Percentiles rank a stretch among this genome's conserved stretches.
Evolutionary conservation across 768 basidiomycete species (phyloP).

Genomic region (Termitomyces sp.): DNA sequence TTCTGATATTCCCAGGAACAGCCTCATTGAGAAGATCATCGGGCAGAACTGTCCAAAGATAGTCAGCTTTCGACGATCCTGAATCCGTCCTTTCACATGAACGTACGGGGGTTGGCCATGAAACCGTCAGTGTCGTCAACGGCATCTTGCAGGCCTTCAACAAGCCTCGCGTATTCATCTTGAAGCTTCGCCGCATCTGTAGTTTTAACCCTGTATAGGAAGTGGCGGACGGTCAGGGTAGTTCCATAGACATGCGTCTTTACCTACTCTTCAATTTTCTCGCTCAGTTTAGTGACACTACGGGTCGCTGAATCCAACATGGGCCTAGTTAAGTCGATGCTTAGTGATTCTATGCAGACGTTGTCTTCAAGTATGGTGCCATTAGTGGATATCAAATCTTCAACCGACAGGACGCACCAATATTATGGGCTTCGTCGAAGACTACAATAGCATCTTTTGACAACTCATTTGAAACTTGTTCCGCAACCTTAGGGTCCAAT

Average conservation of each 20-base stretch:
- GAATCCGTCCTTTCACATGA: background rate
- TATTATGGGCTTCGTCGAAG: slow-evolving; percentile 99
- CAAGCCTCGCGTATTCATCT: slow-evolving; percentile 93
- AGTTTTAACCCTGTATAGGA: slow-evolving; percentile 73
- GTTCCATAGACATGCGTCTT: background rate
- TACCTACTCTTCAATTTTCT: slow-evolving; percentile 92
- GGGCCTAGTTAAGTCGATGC: slow-evolving; percentile 94
- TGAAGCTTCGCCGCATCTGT: slow-evolving; percentile 93
- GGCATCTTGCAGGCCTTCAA: slow-evolving; percentile 88
- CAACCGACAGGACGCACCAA: slow-evolving; percentile 48
- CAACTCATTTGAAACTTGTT: slow-evolving; percentile 97
- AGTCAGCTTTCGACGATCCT: background rate
- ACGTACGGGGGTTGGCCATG: slow-evolving; percentile 83
- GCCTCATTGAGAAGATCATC: slow-evolving; percentile 95
- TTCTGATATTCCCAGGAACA: slow-evolving; percentile 95
- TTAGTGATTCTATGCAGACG: slow-evolving; percentile 97
- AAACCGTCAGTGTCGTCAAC: slow-evolving; percentile 75
- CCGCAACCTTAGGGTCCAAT: slow-evolving; percentile 97
- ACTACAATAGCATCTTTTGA: slow-evolving; percentile 98
- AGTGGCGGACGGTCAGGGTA: background rate
- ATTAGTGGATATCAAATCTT: slow-evolving; percentile 22
- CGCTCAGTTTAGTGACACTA: slow-evolving; percentile 80
- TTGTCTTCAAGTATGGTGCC: slow-evolving; percentile 58
- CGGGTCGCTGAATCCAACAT: slow-evolving; percentile 95
- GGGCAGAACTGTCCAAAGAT: slow-evolving; percentile 64